Percentiles rank a stretch among this genome's conserved stretches.
phyloP scores from a whole-genome alignment of 495 filamentous ascomycete species.

The Penicillium bialowiezense region DNA sequence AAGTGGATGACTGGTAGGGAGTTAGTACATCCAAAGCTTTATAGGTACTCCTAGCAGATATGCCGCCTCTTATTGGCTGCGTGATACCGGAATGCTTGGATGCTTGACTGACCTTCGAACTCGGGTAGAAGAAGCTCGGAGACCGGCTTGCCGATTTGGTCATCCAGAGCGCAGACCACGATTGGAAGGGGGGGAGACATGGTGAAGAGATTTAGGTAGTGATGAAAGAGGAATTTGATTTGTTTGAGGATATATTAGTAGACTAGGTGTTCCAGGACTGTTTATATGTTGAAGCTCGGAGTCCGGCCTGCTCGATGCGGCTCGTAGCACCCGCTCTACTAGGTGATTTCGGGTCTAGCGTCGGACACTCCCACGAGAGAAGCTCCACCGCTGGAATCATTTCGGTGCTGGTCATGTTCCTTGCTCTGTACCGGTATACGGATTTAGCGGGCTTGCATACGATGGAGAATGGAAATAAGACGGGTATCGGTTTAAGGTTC shows the following conservation, averaged over 20 bases:
- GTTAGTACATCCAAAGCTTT: neutral
- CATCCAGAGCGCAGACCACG: slow-evolving; percentile 20
- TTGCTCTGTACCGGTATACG: too few relatives aligned
- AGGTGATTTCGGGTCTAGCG: neutral
- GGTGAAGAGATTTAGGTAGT: neutral
- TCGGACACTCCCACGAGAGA: too few relatives aligned
- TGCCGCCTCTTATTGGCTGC: too few relatives aligned
- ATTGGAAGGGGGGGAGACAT: slow-evolving; percentile 18
- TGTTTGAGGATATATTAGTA: too few relatives aligned
- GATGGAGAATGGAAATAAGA: too few relatives aligned
- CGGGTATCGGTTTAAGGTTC: too few relatives aligned
- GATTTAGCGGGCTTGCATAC: too few relatives aligned
- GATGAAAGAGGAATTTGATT: neutral
- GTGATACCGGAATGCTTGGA: too few relatives aligned
- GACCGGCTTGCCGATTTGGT: slow-evolving; percentile 25
- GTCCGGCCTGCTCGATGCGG: slow-evolving; percentile 1
- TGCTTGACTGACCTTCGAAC: slow-evolving; percentile 24
- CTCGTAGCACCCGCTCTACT: neutral
- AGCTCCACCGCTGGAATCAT: too few relatives aligned
- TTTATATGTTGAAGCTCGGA: slow-evolving; percentile 2
- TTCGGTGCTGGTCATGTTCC: too few relatives aligned
- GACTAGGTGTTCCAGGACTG: neutral
- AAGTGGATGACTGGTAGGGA: slow-evolving; percentile 26
- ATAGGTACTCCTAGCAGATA: too few relatives aligned
- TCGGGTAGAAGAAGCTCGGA: slow-evolving; percentile 24